Evolutionary conservation across 768 basidiomycete species (phyloP), one percentile per base, ranked within the genome.

Genomic region (Polyporus arcularius): DNA sequence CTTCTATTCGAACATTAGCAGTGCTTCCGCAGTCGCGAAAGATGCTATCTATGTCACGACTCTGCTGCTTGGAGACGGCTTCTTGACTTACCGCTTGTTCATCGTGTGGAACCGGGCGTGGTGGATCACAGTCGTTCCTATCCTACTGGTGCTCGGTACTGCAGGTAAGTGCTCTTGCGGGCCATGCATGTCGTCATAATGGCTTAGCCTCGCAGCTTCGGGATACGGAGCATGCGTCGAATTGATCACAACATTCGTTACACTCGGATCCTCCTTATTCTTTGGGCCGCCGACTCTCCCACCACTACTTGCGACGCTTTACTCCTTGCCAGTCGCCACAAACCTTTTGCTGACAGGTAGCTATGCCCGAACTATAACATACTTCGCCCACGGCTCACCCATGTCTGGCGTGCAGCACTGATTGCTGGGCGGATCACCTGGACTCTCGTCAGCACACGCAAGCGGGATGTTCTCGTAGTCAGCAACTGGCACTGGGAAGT

Each of bases 351-450:
- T 51, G 6, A 55, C 57, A 4, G 28, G 58, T 63, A 21, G 35
- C 21, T 14, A 32, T 14, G 14, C 51, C 42, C 39, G 4, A 30
- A 21, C 40, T n/a, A 28, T 26, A 35, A 11, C 55, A 4, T 39
- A 16, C 12, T 15, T n/a, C 46, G 38, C 35, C 28, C 3, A 32
- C 28, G 5, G 32, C 53, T 31, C n/a, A 43, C 16, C 6, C 38
- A 6, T 28, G 18, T 15, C 28, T 43, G 30, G 11, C 15, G 14
- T 26, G 39, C 50, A 59, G 58, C 49, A 16, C 62, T 63, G 28
- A 63, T 63, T 38, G 57, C 57, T n/a, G 62, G 40, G n/a, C 57
- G 58, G 26, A 63, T 63, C 45, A 46, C 51, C 35, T 63, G 62
- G 62, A 38, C 55, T 21, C 55, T 52, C 40, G 53, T 53, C 41